Base-by-base conservation (phyloP, 139 green algal species). In the Limnomonas spitsbergensis region DNA sequence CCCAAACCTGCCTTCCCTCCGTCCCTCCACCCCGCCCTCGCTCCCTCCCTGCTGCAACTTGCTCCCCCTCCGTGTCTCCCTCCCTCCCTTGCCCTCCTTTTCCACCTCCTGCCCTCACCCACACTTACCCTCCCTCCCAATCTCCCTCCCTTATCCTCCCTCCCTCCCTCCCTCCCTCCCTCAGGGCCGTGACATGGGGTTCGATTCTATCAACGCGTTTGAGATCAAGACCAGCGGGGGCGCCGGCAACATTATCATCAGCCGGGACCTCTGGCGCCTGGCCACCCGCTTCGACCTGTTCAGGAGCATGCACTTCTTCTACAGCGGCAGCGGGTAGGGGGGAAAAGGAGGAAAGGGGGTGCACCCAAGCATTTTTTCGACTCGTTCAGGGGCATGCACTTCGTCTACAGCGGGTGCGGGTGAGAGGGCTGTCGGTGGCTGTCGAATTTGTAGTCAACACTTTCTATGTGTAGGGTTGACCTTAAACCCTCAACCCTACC, bases 151-250 rank as follows among this genome's bases (percentile, higher is more conserved):
- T 61, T 29, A 20, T 61, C 47, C 47, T 20, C 14, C 47, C 47
- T 20, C 47, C 20, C 14, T 20, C 14, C 47, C 47, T 29, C 47
- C n/a, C n/a, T n/a, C n/a, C n/a, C 47, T 20, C 14, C 47, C 47
- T 29, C 47, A 61, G 61, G 61, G 61, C 29, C 61, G 92, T 38
- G 93, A 97, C 82, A 94, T 97, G 86, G 92, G 92, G 40, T 93
- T 97, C 42, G 93, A 94, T 54, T 93, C 90, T 53, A 96, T 97
- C 80, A 93, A 95, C 75, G 79, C 80, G 14, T 97, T 97, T 56
- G 93, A 97, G 88, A 85, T 84, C 77, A 97, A 97, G 87, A 88
- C 93, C 36, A 69, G 76, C 67, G 69, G 68, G 34, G 91, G 92
- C 79, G 93, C 93, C 36, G 92, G 93, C 38, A 91, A 96, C 83